Evolutionary conservation across 768 basidiomycete genomes (phyloP), one percentile per base, ranked within the genome.

Genomic region (Phlebiopsis gigantea): DNA sequence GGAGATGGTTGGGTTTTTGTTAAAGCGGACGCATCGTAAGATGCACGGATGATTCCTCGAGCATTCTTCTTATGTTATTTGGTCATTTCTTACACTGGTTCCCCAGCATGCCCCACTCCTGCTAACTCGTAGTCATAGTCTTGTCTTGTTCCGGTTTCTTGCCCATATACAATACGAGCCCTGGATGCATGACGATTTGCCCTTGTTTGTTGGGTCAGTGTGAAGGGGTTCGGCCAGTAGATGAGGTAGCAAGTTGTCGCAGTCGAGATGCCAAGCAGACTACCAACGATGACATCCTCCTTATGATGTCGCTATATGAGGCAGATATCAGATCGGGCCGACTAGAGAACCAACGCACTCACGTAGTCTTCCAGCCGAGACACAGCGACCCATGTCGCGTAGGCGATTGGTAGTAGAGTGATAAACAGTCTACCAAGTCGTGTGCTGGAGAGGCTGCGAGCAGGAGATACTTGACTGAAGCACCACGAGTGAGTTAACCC

Each of bases 1-100:
- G 86, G 82, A 42, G 88, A 84, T 69, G 82, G 79, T 64, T 89
- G 87, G 89, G 71, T 84, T 52, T 89, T 87, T 71, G 81, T 84
- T 61, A 79, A 75, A 61, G 57, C 59, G 39, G 63, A 65, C 22
- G 64, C 62, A 43, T 51, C 54, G 45, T 61, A 57, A 51, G 47
- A 49, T 34, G 25, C 34, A 57, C n/a, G 26, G 14, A 28, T 26
- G 19, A 26, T 25, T 28, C 48, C 22, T 22, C 31, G n/a, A n/a
- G 50, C 50, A 51, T 12, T 39, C 2, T 48, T 24, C 19, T n/a
- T n/a, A 14, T 41, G 2, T 12, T 41, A 22, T 48, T 39, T 56
- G 26, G 43, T 55, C 22, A 47, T 55, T 21, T 46, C 55, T n/a
- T 58, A 69, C 55, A 65, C 68, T 31, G 54, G 22, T 53, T 63